Percentiles rank a stretch among this genome's conserved stretches.
Evolutionary conservation across 2,329 filamentous ascomycete genomes (phyloP).

Genomic region (Claviceps maximensis): DNA sequence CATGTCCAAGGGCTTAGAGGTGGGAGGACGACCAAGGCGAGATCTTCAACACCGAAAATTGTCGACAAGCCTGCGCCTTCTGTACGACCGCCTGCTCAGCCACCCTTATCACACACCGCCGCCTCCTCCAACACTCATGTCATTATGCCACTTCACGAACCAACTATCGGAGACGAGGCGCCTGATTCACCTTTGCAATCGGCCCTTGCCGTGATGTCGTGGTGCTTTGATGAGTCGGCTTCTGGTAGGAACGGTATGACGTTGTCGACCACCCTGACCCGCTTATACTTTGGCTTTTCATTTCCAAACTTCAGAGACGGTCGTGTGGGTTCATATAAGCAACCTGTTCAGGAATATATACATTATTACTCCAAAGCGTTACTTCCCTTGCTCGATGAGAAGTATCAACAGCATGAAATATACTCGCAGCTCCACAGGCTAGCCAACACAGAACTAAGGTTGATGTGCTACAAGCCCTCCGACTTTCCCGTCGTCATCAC

Average conservation of each 20-base stretch:
- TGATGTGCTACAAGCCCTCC: slow-evolving; percentile 15
- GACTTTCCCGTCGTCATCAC: slow-evolving; percentile 17
- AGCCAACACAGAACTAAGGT: slow-evolving; percentile 14
- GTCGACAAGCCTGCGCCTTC: neutral
- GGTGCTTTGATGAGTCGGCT: slow-evolving; percentile 7
- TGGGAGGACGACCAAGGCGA: neutral
- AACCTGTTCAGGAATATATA: slow-evolving; percentile 28
- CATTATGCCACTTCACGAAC: slow-evolving; percentile 1
- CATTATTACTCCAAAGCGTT: slow-evolving; percentile 31
- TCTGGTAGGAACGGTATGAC: slow-evolving; percentile 13
- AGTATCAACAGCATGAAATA: slow-evolving; percentile 20
- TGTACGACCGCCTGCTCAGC: neutral
- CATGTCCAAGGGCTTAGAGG: neutral
- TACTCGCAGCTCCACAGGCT: slow-evolving; percentile 21
- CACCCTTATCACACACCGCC: neutral
- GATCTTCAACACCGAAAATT: neutral
- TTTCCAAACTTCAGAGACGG: slow-evolving; percentile 17
- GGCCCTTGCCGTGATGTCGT: slow-evolving; percentile 16
- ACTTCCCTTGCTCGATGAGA: slow-evolving; percentile 20
- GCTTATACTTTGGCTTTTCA: slow-evolving; percentile 20
- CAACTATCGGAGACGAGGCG: neutral
- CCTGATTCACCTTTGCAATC: slow-evolving; percentile 13
- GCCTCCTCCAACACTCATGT: neutral
- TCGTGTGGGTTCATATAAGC: slow-evolving; percentile 23
- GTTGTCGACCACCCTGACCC: slow-evolving; percentile 12